Conservation (phyloP, 192 early-diverging fungal species). For the Diversispora epigaea region DNA sequence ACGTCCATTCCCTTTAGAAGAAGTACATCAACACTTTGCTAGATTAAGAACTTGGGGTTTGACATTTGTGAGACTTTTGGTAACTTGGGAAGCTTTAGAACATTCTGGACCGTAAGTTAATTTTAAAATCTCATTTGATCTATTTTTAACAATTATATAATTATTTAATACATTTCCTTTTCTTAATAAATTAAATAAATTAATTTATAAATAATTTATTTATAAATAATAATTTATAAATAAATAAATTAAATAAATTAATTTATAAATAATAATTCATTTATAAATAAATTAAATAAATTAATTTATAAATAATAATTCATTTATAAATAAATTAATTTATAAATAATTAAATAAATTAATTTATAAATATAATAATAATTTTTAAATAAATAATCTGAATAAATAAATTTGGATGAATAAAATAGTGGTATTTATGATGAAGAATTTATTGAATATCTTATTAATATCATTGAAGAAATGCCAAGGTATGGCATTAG, state of each 20-base stretch:
- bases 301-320: too few species aligned
- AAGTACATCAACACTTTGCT: constrained; percentile 73
- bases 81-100: constrained; percentile 83
- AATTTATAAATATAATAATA: not conserved
- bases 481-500: constrained; percentile 76
- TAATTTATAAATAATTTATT: not conserved
- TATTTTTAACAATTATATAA: not conserved
- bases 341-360: too few species aligned
- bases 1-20: constrained; percentile 72
- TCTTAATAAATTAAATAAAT: not conserved
- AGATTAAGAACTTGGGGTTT: constrained; percentile 75
- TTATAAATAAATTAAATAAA: too few species aligned
- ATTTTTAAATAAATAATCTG: not conserved
- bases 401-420: not conserved
- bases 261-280: too few species aligned
- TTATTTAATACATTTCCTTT: not conserved
- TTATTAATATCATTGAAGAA: constrained; percentile 61
- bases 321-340: too few species aligned
- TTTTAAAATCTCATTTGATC: not conserved
- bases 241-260: too few species aligned
- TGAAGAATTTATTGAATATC: constrained; percentile 77
- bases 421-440: constrained; percentile 67
- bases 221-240: too few species aligned
- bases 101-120: constrained; percentile 65
- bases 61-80: constrained; percentile 74